These are phyloP conservation scores for Aspergillus fischeri DNA, from an alignment of 2,329 filamentous ascomycete species.

Conservation along the genomic window DNA sequence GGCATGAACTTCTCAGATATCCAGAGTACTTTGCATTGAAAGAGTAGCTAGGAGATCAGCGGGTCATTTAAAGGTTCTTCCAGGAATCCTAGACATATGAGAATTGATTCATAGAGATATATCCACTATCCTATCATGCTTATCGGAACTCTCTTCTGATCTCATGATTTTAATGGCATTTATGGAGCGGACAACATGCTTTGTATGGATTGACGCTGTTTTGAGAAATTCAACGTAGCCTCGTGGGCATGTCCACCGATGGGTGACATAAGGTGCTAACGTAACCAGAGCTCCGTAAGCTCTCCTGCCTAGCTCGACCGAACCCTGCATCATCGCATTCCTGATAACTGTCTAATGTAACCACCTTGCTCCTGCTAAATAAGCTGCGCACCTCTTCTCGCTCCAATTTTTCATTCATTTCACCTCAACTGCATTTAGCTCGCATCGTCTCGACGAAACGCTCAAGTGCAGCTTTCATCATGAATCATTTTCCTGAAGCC, in stretches of 20 bases:
- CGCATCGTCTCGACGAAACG: background rate
- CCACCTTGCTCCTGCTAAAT: conserved; percentile 2
- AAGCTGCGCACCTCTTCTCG: conserved; percentile 5
- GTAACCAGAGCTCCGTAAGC: conserved; percentile 34
- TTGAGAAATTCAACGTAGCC: conserved; percentile 6
- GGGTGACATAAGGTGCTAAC: conserved; percentile 13
- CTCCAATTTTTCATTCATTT: conserved; percentile 1
- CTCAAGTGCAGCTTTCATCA: conserved; percentile 30
- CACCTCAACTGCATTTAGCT: background rate
- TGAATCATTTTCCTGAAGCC: conserved; percentile 64
- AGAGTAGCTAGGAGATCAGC: background rate
- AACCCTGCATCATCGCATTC: conserved; percentile 5
- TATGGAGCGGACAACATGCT: background rate
- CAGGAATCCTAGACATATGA: too few species aligned
- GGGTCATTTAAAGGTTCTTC: too few species aligned
- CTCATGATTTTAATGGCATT: background rate
- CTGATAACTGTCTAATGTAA: background rate
- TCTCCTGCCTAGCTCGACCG: conserved; percentile 29
- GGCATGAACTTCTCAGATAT: background rate
- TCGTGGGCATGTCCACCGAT: conserved; percentile 7
- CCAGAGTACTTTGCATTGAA: background rate
- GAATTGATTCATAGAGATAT: too few species aligned
- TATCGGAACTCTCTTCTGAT: too few species aligned
- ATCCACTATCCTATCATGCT: too few species aligned
- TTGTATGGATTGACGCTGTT: background rate